Conservation (phyloP, 164 flowering plant species). For the Protea cynaroides region DNA sequence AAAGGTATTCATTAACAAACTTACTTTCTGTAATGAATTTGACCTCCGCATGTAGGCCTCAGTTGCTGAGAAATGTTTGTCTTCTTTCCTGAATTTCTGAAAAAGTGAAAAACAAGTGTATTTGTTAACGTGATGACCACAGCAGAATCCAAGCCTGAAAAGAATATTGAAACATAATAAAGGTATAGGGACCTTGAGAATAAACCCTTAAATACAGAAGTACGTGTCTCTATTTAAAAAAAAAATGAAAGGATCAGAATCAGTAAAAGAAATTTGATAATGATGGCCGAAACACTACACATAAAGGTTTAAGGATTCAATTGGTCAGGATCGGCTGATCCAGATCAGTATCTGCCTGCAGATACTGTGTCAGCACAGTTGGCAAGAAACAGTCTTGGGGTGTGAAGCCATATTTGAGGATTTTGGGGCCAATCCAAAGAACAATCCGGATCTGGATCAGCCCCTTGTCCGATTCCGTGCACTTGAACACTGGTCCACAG, state of each 20-base stretch:
- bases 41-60: conserved; percentile 90
- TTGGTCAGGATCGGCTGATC: too few relatives aligned
- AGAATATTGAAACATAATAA: not conserved
- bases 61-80: conserved; percentile 67
- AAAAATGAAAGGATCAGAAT: not conserved
- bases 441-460: too few relatives aligned
- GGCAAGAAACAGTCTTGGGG: too few relatives aligned
- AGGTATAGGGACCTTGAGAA: not conserved
- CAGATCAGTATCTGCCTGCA: too few relatives aligned
- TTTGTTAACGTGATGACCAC: not conserved
- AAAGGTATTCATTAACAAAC: conserved; percentile 53
- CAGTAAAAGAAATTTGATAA: too few relatives aligned
- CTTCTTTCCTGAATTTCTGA: conserved; percentile 93
- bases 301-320: too few relatives aligned
- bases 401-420: too few relatives aligned
- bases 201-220: not conserved
- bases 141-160: not conserved
- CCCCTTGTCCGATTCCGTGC: too few relatives aligned
- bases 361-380: too few relatives aligned
- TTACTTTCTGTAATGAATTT: conserved; percentile 73
- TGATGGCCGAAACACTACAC: too few relatives aligned
- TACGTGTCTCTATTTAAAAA: not conserved
- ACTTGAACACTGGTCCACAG: too few relatives aligned
- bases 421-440: too few relatives aligned
- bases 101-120: conserved; percentile 3